A percentile compares a stretch with the other conserved stretches of the same genome.
These are phyloP conservation scores for Pichia sp. DNA, from an alignment of 1,139 yeast genomes.

Conservation along the genomic window DNA sequence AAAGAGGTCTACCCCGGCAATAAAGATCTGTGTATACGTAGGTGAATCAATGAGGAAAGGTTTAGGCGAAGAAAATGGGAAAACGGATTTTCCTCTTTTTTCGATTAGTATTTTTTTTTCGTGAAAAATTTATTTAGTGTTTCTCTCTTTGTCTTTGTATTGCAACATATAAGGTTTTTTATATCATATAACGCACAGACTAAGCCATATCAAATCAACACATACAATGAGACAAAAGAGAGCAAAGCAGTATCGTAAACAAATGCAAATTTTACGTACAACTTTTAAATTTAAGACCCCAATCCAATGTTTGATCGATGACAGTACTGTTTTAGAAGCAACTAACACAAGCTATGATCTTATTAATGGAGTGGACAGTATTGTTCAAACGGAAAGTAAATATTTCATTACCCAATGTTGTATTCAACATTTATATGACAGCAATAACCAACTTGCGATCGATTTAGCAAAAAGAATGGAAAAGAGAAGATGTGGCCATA, in stretches of 20 bases:
- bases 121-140: no score
- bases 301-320: conserved; percentile 82
- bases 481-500: conserved; percentile 60
- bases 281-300: conserved; percentile 93
- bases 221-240: conserved; percentile 83
- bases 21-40: no score
- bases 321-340: conserved; percentile 63
- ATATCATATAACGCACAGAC: no score
- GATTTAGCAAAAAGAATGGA: conserved; percentile 70
- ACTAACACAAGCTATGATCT: conserved; percentile 65
- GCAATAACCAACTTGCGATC: conserved; percentile 68
- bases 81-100: no score
- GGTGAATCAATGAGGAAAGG: no score
- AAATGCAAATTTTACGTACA: conserved; percentile 75
- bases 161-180: no score
- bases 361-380: conserved; percentile 68
- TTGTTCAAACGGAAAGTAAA: conserved; percentile 80
- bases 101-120: no score
- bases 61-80: no score
- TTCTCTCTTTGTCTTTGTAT: no score
- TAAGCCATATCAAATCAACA: no score
- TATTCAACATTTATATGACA: conserved; percentile 73
- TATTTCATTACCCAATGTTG: conserved; percentile 97
- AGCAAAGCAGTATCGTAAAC: conserved; percentile 90
- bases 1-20: no score